phyloP scores from a whole-genome alignment of 768 basidiomycete species.

The Leccinum truebloodii region DNA sequence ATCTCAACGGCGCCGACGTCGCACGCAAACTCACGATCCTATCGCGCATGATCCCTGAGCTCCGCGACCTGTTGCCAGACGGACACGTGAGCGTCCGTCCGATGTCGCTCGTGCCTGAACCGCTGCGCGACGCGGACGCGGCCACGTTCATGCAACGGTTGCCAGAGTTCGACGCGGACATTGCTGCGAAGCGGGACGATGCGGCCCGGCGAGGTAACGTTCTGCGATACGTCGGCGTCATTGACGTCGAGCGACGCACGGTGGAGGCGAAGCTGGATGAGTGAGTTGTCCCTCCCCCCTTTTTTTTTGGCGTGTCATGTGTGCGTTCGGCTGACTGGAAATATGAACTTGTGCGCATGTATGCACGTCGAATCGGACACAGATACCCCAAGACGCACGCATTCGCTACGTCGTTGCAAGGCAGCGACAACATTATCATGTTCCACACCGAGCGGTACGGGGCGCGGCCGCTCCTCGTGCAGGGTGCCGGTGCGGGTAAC shows the following conservation, averaged over 20 bases:
- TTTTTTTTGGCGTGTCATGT: background rate
- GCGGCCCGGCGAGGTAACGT: constrained; percentile 83
- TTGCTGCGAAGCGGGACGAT: constrained; percentile 71
- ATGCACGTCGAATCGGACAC: background rate
- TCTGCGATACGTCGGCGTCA: constrained; percentile 90
- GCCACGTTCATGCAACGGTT: constrained; percentile 82
- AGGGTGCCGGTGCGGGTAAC: constrained; percentile 97
- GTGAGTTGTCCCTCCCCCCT: constrained; percentile 45
- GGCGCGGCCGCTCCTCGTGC: constrained; percentile 85
- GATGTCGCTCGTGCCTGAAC: constrained; percentile 79
- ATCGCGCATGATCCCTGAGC: constrained; percentile 67
- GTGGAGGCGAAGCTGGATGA: constrained; percentile 89
- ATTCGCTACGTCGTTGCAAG: constrained; percentile 93
- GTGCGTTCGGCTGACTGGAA: background rate
- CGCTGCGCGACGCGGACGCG: constrained; percentile 70
- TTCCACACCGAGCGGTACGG: constrained; percentile 95
- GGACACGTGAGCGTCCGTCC: constrained; percentile 84
- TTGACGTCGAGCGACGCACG: constrained; percentile 66
- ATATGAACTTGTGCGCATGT: background rate
- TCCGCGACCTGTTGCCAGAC: constrained; percentile 56
- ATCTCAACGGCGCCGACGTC: constrained; percentile 95
- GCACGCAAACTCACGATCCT: constrained; percentile 97
- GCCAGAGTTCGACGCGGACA: constrained; percentile 80
- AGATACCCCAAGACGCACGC: constrained; percentile 91
- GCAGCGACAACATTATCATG: constrained; percentile 97